Evolutionary conservation across 768 basidiomycete species (phyloP).

Genomic region (Hirschioporus abietinus): DNA sequence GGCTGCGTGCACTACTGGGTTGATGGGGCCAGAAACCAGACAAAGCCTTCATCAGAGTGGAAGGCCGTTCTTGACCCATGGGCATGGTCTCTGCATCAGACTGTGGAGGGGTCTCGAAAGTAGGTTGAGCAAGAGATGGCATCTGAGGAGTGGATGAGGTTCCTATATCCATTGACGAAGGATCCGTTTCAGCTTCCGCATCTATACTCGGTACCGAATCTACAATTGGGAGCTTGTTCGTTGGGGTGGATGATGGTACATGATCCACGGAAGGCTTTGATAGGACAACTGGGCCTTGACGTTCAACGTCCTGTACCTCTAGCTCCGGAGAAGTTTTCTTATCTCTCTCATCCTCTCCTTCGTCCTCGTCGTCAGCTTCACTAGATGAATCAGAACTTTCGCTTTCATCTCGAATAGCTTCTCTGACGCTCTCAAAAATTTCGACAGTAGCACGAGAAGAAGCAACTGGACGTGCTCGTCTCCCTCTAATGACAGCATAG

Average conservation of each 20-base stretch:
- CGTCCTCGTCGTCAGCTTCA: slow-evolving; percentile 64
- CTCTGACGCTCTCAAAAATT: slow-evolving; percentile 83
- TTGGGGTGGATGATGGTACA: slow-evolving; percentile 11
- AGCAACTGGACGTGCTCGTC: slow-evolving; percentile 85
- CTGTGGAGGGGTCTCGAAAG: slow-evolving; percentile 38
- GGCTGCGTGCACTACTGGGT: slow-evolving; percentile 39
- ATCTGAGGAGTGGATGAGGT: slow-evolving; percentile 24
- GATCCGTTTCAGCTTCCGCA: background rate
- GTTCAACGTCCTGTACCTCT: slow-evolving; percentile 19
- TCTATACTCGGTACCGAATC: background rate
- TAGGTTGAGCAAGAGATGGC: slow-evolving; percentile 30
- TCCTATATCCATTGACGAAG: slow-evolving; percentile 16
- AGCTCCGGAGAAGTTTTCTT: slow-evolving; percentile 27
- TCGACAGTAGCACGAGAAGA: slow-evolving; percentile 85
- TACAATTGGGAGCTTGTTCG: background rate
- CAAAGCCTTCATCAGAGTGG: slow-evolving; percentile 69
- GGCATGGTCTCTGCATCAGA: slow-evolving; percentile 49
- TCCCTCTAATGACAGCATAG: slow-evolving; percentile 82
- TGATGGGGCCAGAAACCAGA: slow-evolving; percentile 77
- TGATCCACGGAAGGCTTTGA: slow-evolving; percentile 2
- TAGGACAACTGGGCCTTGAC: slow-evolving; percentile 7
- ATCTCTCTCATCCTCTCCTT: slow-evolving; percentile 37
- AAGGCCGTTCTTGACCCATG: slow-evolving; percentile 56
- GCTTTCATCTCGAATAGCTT: slow-evolving; percentile 80
- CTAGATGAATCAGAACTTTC: slow-evolving; percentile 64